phyloP scores from a whole-genome alignment of 179 eudicot species.

The Actinidia arguta region DNA sequence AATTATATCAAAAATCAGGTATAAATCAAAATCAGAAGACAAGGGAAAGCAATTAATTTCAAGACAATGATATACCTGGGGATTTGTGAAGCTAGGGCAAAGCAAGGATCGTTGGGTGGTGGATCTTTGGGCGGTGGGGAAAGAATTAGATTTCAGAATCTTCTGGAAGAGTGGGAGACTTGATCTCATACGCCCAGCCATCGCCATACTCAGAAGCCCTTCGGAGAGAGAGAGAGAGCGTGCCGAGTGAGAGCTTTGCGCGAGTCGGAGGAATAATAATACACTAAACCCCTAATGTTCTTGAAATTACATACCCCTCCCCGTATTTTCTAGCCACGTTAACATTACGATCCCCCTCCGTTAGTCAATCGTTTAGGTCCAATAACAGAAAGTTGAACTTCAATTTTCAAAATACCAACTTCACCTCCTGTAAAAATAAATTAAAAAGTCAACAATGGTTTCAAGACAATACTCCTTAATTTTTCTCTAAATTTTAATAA shows the following conservation, averaged over 20 bases:
- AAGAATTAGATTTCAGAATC: slow-evolving; percentile 20
- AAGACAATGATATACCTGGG: slow-evolving; percentile 39
- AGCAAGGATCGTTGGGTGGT: slow-evolving; percentile 31
- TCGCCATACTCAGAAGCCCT: slow-evolving; percentile 47
- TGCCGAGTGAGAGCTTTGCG: background rate
- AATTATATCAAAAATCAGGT: background rate
- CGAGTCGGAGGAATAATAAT: too few relatives aligned
- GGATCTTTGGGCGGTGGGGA: slow-evolving; percentile 36
- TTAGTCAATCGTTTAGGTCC: too few relatives aligned
- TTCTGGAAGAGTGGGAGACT: slow-evolving; percentile 41
- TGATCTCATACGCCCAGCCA: slow-evolving; percentile 79
- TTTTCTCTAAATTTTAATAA: too few relatives aligned
- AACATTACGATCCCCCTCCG: too few relatives aligned
- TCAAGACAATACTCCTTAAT: too few relatives aligned
- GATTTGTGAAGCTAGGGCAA: slow-evolving; percentile 37
- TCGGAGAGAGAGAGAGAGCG: background rate
- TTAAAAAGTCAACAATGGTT: too few relatives aligned
- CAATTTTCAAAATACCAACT: too few relatives aligned
- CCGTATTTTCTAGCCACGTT: too few relatives aligned
- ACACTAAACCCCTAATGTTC: too few relatives aligned
- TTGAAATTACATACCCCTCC: too few relatives aligned
- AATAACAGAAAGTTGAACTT: too few relatives aligned
- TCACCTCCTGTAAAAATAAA: too few relatives aligned
- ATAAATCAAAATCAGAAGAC: background rate
- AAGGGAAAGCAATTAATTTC: background rate